phyloP scores from a whole-genome alignment of 2,329 filamentous ascomycete genomes.

The Aspergillus pseudonomiae region DNA sequence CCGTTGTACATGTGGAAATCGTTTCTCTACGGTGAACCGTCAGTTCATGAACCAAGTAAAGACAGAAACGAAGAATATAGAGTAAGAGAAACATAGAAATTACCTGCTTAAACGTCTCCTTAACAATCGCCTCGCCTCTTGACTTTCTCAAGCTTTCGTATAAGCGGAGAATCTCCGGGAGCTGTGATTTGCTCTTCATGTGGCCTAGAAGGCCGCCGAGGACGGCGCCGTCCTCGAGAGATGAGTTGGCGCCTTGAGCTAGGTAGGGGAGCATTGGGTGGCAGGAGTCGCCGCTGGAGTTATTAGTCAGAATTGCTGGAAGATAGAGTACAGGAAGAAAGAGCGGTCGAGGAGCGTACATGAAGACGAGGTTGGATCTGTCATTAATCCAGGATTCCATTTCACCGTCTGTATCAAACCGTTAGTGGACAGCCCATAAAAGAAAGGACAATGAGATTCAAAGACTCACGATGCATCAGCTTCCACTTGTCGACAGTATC shows the following conservation, averaged over 20 bases:
- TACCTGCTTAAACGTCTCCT: slow-evolving; percentile 61
- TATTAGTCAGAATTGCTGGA: neutral
- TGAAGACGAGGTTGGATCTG: slow-evolving; percentile 53
- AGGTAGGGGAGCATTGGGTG: slow-evolving; percentile 67
- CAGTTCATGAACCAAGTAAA: neutral
- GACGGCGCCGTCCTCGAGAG: slow-evolving; percentile 69
- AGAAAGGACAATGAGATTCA: too few relatives aligned
- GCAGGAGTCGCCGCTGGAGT: slow-evolving; percentile 58
- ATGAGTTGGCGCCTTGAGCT: slow-evolving; percentile 68
- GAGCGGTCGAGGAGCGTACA: slow-evolving; percentile 22
- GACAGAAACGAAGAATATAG: neutral
- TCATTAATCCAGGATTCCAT: slow-evolving; percentile 60
- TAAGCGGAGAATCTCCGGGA: slow-evolving; percentile 48
- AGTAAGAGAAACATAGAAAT: neutral
- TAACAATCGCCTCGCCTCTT: slow-evolving; percentile 58
- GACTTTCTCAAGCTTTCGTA: slow-evolving; percentile 53
- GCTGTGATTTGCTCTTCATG: slow-evolving; percentile 46
- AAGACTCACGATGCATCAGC: slow-evolving; percentile 53
- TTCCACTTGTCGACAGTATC: slow-evolving; percentile 70
- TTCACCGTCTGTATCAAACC: slow-evolving; percentile 44
- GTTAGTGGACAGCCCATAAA: too few relatives aligned
- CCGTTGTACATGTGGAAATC: slow-evolving; percentile 60
- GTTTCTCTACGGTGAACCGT: slow-evolving; percentile 42
- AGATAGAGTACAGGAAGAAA: neutral
- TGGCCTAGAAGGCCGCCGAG: slow-evolving; percentile 61